Conservation (phyloP, 345 rosid genomes). For the Salix suchowensis region DNA sequence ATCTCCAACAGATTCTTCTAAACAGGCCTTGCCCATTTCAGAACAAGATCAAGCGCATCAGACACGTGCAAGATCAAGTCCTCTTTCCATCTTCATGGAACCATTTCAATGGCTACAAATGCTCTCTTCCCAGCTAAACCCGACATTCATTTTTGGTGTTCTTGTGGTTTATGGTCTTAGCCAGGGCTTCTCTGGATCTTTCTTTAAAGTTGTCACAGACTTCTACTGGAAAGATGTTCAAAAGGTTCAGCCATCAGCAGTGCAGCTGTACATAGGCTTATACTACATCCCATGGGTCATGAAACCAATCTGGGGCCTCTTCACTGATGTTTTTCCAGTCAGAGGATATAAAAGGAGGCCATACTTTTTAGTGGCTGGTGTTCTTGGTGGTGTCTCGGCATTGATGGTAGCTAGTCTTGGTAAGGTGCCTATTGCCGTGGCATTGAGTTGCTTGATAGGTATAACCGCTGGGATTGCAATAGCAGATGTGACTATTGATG, state of each 20-base stretch:
- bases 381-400: constrained; percentile 52
- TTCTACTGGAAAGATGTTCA: constrained; percentile 87
- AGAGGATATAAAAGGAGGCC: constrained; percentile 67
- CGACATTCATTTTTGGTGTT: constrained; percentile 61
- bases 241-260: constrained; percentile 62
- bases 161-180: constrained; percentile 65
- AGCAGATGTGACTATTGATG: constrained; percentile 83
- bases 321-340: constrained; percentile 69
- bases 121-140: constrained; percentile 54
- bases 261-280: constrained; percentile 65
- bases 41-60: neutral
- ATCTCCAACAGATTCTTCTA: neutral
- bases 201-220: constrained; percentile 72
- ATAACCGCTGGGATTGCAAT: constrained; percentile 65
- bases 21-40: neutral
- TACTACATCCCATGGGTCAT: constrained; percentile 78
- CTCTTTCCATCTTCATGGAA: constrained; percentile 39
- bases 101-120: constrained; percentile 70
- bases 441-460: constrained; percentile 60
- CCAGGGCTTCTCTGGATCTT: constrained; percentile 69
- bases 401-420: constrained; percentile 42
- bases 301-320: constrained; percentile 79
- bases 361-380: constrained; percentile 63
- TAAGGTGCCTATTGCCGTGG: constrained; percentile 45
- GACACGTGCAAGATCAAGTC: constrained; percentile 3